phyloP scores from a whole-genome alignment of 2,329 filamentous ascomycete species.

The Trichoderma harzianum region DNA sequence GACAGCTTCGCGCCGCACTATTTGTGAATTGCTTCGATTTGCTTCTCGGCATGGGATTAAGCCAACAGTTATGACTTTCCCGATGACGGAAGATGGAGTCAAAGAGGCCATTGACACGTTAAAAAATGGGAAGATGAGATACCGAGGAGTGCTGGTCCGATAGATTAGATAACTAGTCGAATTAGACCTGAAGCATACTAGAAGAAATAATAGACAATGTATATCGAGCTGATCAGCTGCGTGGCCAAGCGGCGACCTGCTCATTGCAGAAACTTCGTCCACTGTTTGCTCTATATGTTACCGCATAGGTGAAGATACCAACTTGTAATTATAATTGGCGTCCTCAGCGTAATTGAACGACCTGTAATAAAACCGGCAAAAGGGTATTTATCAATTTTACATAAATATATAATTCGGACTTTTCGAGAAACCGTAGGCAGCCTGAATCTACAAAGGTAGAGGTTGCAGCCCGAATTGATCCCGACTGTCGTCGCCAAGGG shows the following conservation, averaged over 20 bases:
- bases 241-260: background rate
- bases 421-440: background rate
- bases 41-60: background rate
- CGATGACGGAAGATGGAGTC: background rate
- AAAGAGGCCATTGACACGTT: background rate
- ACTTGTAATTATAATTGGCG: too few relatives aligned
- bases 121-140: background rate
- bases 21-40: background rate
- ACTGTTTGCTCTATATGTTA: background rate
- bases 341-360: too few relatives aligned
- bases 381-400: too few relatives aligned
- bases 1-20: background rate
- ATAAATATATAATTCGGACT: background rate
- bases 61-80: background rate
- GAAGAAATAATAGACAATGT: background rate
- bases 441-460: background rate
- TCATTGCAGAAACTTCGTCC: background rate
- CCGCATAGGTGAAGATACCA: too few relatives aligned
- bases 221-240: background rate
- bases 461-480: background rate
- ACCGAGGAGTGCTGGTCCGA: slow-evolving; percentile 1
- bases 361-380: too few relatives aligned
- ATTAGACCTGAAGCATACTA: background rate
- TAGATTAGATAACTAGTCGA: background rate
- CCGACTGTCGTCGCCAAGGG: background rate